A percentile compares a stretch with the other conserved stretches of the same genome.
These are phyloP conservation scores for Sordariomycetes sp. DNA, from an alignment of 2,329 filamentous ascomycete species.

Conservation along the genomic window DNA sequence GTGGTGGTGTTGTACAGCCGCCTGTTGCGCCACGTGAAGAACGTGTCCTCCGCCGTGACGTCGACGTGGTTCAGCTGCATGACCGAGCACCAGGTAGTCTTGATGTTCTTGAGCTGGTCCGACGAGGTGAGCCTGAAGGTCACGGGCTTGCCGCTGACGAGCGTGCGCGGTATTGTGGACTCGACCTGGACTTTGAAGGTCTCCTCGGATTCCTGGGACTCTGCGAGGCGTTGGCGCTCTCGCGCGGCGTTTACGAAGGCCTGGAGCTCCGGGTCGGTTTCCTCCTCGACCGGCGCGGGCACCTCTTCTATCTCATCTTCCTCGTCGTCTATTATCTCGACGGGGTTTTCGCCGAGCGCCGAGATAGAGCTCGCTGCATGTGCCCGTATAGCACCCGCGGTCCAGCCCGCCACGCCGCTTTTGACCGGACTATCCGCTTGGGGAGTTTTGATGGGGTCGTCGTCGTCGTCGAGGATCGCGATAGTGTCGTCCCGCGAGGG, in stretches of 20 bases:
- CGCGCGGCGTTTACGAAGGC: constrained; percentile 33
- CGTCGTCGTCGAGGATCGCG: not conserved
- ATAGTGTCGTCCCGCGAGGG: not conserved
- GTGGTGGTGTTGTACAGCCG: constrained; percentile 69
- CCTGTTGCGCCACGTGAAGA: constrained; percentile 70
- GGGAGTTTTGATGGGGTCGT: not conserved
- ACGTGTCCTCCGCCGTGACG: constrained; percentile 41
- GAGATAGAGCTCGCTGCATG: not conserved
- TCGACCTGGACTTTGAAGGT: constrained; percentile 16
- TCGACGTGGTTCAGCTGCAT: constrained; percentile 40
- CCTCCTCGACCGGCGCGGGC: constrained; percentile 9
- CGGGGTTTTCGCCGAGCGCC: not conserved
- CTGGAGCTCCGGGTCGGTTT: constrained; percentile 29
- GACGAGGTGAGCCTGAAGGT: constrained; percentile 56
- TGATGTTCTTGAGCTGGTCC: constrained; percentile 56
- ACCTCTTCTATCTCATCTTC: constrained; percentile 15
- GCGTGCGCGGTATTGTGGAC: constrained; percentile 51
- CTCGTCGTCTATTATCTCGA: not conserved
- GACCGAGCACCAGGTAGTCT: constrained; percentile 49
- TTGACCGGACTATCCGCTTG: not conserved
- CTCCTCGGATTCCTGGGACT: not conserved
- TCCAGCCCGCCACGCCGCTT: not conserved
- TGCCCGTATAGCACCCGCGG: not conserved
- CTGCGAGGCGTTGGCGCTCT: constrained; percentile 7
- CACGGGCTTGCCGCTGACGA: constrained; percentile 14